Evolutionary conservation across 2,329 filamentous ascomycete species (phyloP).

Genomic region (Colletotrichum euphorbiae): DNA sequence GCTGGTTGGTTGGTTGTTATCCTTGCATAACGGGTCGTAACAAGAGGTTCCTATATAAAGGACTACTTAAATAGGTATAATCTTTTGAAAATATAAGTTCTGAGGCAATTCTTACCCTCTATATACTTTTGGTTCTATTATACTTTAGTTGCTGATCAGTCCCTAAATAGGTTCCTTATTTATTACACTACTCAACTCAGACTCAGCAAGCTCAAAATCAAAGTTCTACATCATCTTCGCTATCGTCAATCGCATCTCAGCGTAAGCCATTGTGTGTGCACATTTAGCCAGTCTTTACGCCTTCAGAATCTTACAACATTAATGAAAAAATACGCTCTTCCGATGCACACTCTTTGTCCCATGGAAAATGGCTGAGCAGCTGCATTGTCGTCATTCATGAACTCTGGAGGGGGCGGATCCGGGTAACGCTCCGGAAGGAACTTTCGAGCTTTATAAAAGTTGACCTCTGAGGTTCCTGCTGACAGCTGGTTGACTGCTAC

Average conservation of each 20-base stretch:
- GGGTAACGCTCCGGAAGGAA: constrained; percentile 21
- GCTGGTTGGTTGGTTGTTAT: too few species aligned
- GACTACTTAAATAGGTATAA: too few species aligned
- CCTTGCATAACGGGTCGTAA: too few species aligned
- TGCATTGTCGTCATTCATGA: neutral
- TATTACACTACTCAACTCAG: constrained; percentile 44
- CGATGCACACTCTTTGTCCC: constrained; percentile 62
- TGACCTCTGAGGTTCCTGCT: constrained; percentile 6
- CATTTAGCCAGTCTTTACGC: too few species aligned
- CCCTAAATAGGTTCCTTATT: too few species aligned
- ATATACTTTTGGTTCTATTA: too few species aligned
- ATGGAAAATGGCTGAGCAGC: constrained; percentile 58
- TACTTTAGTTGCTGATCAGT: too few species aligned
- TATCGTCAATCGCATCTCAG: constrained; percentile 61
- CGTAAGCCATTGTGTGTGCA: constrained; percentile 53
- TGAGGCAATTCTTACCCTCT: too few species aligned
- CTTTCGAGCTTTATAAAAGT: neutral
- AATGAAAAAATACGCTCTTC: constrained; percentile 52
- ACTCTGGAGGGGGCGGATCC: neutral
- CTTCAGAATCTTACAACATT: too few species aligned
- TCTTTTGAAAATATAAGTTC: too few species aligned
- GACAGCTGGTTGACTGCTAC: constrained; percentile 13
- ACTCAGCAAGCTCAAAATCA: constrained; percentile 53
- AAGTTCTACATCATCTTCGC: constrained; percentile 59
- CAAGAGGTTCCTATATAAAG: too few species aligned